Conservation (phyloP, 495 filamentous ascomycete species). For the Chaetomium fimeti region DNA sequence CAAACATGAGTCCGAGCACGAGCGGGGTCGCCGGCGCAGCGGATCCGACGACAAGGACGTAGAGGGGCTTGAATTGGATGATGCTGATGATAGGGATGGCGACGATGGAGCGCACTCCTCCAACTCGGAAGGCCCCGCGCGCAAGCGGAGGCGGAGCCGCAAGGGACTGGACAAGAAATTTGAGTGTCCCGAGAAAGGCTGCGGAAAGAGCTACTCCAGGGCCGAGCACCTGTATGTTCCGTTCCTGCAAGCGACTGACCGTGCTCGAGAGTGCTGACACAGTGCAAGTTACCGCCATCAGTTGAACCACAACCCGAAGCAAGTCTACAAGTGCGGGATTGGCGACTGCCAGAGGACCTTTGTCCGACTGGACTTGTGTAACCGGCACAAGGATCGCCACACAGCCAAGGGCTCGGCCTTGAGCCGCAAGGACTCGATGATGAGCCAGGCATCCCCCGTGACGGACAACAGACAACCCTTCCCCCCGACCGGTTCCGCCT, state of each 20-base stretch:
- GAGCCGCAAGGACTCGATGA: conserved; percentile 79
- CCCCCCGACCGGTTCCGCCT: conserved; percentile 45
- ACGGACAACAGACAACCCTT: conserved; percentile 47
- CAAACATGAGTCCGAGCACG: conserved; percentile 47
- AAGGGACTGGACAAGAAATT: conserved; percentile 94
- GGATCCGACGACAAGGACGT: conserved; percentile 48
- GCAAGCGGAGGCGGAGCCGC: conserved; percentile 78
- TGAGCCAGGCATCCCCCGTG: conserved; percentile 57
- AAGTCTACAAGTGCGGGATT: conserved; percentile 93
- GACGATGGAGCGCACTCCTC: conserved; percentile 50
- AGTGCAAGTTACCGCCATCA: conserved; percentile 72
- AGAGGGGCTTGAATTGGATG: conserved; percentile 43
- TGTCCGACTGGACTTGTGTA: conserved; percentile 90
- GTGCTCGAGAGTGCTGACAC: conserved; percentile 27
- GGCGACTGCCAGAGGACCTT: conserved; percentile 88
- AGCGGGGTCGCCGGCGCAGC: conserved; percentile 49
- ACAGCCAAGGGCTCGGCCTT: conserved; percentile 94
- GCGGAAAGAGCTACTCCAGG: conserved; percentile 93
- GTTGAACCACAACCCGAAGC: conserved; percentile 93
- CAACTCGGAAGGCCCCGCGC: conserved; percentile 55
- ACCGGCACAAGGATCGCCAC: conserved; percentile 90
- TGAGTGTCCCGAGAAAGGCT: conserved; percentile 82
- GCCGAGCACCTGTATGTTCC: conserved; percentile 80
- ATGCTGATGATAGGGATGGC: conserved; percentile 38
- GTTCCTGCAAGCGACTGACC: not conserved